Evolutionary conservation across 148 eudicot genomes (phyloP), one percentile per base, ranked within the genome.

Genomic region (Spergularia marina): DNA sequence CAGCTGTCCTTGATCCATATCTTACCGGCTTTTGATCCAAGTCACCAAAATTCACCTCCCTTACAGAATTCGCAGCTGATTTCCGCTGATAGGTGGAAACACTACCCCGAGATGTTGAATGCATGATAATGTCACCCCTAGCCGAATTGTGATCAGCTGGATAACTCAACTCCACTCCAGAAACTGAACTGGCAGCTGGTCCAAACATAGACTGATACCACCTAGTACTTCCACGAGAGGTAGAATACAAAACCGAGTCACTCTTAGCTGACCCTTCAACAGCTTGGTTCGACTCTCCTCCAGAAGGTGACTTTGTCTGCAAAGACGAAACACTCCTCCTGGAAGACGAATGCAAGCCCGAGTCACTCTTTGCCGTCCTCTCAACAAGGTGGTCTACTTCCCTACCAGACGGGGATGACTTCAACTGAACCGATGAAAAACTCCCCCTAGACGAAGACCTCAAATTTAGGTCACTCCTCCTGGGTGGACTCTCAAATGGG

Each of bases 1-100:
- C 92, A 79, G 84, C 85, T 25, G 86, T 85, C 72, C 89, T 86
- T n/a, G 97, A 93, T 34, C 97, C 97, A 81, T 88, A 71, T 71
- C 93, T 81, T 58, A 79, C 74, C 4, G 90, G 87, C 73, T 79
- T 87, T 11, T 87, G 73, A 40, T 87, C 96, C 23, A 78, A 77
- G 77, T 87, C 91, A 17, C 82, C 84, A 55, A 83, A 90, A 73
- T 53, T 83, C 80, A 85, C 91, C 84, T 89, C 97, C 75, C 82
- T 83, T 39, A 80, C 59, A 9, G 97, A 95, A 78, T 82, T 79
- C 36, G 58, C 74, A 51, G 79, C 80, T 10, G 89, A 86, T 79
- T 77, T 78, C 80, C 83, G 30, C 34, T 82, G 84, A 68, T 75
- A 71, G 0, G 97, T 89, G 2, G 91, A 85, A 75, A 77, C 52